Percentiles rank a stretch among this genome's conserved stretches.
Evolutionary conservation across 345 rosid genomes (phyloP).

Genomic region (Anastatica hierochuntica): DNA sequence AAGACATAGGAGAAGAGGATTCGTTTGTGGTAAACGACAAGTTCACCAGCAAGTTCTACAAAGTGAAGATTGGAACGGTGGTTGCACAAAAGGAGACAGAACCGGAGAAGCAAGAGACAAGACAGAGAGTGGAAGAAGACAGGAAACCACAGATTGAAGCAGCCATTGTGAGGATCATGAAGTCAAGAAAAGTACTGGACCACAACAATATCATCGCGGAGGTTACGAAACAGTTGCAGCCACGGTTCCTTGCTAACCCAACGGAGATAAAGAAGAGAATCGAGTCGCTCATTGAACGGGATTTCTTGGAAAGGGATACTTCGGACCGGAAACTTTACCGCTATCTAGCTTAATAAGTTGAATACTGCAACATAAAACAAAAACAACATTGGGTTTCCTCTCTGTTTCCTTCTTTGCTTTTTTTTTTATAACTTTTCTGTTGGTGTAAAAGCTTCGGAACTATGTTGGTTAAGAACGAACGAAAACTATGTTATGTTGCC

Average conservation of each 20-base stretch:
- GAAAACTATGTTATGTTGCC: no score
- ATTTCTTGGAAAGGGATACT: constrained; percentile 93
- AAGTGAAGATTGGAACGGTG: constrained; percentile 97
- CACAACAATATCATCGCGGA: constrained; percentile 90
- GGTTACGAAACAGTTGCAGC: constrained; percentile 92
- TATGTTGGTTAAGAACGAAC: constrained; percentile 5
- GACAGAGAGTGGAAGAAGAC: constrained; percentile 98
- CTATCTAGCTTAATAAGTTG: constrained; percentile 61
- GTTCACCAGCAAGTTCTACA: constrained; percentile 85
- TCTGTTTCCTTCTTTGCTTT: constrained; percentile 5
- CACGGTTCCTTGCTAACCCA: constrained; percentile 90
- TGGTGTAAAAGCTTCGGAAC: constrained; percentile 15
- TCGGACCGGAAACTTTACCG: constrained; percentile 83
- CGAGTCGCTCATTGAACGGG: constrained; percentile 92
- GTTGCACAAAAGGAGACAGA: constrained; percentile 97
- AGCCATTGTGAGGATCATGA: constrained; percentile 95
- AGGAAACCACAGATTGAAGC: constrained; percentile 99
- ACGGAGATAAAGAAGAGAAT: constrained; percentile 95
- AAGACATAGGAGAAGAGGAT: constrained; percentile 88
- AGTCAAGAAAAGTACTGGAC: constrained; percentile 88
- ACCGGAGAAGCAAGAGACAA: constrained; percentile 95
- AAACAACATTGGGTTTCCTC: background rate
- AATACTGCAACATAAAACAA: background rate
- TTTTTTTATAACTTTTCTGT: background rate
- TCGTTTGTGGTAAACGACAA: constrained; percentile 76